Evolutionary conservation across 2,329 filamentous ascomycete species (phyloP), one percentile per base, ranked within the genome.

Genomic region (Dactylellina haptotyla): DNA sequence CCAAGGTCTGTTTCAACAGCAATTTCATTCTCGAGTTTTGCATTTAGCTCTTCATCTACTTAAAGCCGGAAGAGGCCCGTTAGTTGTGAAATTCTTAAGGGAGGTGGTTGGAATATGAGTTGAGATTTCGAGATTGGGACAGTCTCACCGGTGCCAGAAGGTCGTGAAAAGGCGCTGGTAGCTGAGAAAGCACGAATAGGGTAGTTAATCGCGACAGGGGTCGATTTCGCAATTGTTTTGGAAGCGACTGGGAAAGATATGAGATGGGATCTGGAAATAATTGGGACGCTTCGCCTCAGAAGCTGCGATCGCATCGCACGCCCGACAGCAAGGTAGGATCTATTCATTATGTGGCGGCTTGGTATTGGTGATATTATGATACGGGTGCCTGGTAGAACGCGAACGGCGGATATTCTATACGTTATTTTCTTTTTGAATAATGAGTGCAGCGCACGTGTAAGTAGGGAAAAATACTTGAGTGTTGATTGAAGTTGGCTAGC

Each of bases 11-110:
- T 87, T 86, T 98, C 95, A 80, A 96, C 88, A 81, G 88, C 84
- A 77, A 96, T 85, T 84, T 97, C 93, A 80, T 88, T 89, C 76
- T 91, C 87, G 54, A 99, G 87, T 87, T 98, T 98, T 71, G 88
- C 87, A 41, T 89, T 87, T 61, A 99, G 88, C 83, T 97, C 92
- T 76, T 89, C 85, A 79, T 96, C 91, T 75, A 86, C 87, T 84
- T 34, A 12, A 12, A 28, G 8, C 77, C 37, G 39, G 10, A 34
- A 28, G 48, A 45, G 41, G 63, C 51, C 67, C 3, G 16, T 45
- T 18, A 45, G 41, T 10, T 8, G 41, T 46, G n/a, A n/a, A n/a
- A n/a, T n/a, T n/a, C n/a, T 43, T 43, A 65, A 39, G 46, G 56
- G 62, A 41, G 45, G 54, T 79, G 34, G 79, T 76, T 20, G 2